A percentile compares a stretch with the other conserved stretches of the same genome.
phyloP scores from a whole-genome alignment of 2,329 filamentous ascomycete genomes.

The Ilyonectria robusta region DNA sequence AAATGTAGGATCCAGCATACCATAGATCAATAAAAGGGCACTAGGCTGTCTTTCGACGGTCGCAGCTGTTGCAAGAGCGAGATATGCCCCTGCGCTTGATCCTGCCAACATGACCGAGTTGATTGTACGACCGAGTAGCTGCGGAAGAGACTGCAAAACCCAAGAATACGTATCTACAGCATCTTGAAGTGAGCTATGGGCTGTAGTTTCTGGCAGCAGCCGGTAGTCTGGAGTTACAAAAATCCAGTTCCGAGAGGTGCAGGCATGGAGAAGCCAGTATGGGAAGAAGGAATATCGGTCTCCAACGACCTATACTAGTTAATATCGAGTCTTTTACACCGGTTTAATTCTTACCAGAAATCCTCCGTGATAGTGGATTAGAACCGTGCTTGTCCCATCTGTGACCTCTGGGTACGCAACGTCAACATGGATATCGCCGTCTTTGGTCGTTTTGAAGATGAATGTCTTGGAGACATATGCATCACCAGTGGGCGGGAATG shows the following conservation, averaged over 20 bases:
- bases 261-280: conserved; percentile 39
- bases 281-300: conserved; percentile 42
- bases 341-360: conserved; percentile 29
- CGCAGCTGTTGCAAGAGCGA: conserved; percentile 33
- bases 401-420: conserved; percentile 35
- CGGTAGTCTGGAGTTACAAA: conserved; percentile 44
- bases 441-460: conserved; percentile 26
- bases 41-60: conserved; percentile 18
- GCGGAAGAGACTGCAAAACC: conserved; percentile 30
- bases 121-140: conserved; percentile 20
- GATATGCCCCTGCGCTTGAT: conserved; percentile 41
- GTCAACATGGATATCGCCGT: conserved; percentile 36
- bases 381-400: conserved; percentile 26
- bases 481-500: background rate
- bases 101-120: conserved; percentile 35
- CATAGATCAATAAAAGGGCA: conserved; percentile 35
- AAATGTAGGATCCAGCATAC: conserved; percentile 34
- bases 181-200: conserved; percentile 36
- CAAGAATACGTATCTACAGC: conserved; percentile 39
- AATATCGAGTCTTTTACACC: fast-evolving
- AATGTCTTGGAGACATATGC: conserved; percentile 39
- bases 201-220: conserved; percentile 39
- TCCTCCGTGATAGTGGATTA: conserved; percentile 42
- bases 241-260: conserved; percentile 39
- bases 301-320: conserved; percentile 37